These are phyloP conservation scores for Aspergillus brunneoviolaceus DNA, from an alignment of 2,329 filamentous ascomycete genomes.

Conservation along the genomic window DNA sequence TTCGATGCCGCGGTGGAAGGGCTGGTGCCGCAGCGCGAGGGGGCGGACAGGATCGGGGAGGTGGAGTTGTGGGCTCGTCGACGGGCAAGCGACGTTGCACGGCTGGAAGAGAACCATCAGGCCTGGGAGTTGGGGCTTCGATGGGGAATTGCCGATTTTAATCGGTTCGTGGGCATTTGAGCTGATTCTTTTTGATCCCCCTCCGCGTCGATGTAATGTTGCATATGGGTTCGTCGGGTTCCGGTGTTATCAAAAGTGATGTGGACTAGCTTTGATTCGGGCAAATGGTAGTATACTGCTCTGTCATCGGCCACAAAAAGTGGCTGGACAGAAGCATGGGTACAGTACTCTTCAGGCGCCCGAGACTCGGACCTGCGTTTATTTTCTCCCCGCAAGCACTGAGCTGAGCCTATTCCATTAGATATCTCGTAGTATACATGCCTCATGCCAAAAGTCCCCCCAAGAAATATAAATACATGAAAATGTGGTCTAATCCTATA, in stretches of 20 bases:
- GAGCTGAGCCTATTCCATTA: neutral
- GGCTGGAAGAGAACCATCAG: constrained; percentile 38
- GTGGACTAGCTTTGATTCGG: too few species aligned
- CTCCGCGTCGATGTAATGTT: neutral
- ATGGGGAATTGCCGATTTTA: constrained; percentile 34
- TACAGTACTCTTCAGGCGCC: too few species aligned
- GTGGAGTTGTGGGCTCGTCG: constrained; percentile 60
- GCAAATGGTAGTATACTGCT: too few species aligned
- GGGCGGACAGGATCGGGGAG: constrained; percentile 55
- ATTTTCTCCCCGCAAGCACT: neutral
- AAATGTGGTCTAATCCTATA: neutral
- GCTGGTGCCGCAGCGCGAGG: constrained; percentile 30
- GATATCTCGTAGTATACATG: constrained; percentile 2
- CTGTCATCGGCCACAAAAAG: too few species aligned
- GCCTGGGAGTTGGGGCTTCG: constrained; percentile 44
- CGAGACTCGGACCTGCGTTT: neutral
- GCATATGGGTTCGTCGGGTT: neutral
- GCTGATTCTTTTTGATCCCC: neutral
- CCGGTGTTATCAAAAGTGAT: too few species aligned
- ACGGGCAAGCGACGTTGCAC: constrained; percentile 53
- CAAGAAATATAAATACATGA: constrained; percentile 2
- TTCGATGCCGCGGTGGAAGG: constrained; percentile 45
- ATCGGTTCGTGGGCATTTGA: constrained; percentile 19
- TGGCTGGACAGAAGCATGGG: too few species aligned
- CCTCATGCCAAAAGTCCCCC: constrained; percentile 4